Evolutionary conservation across 2,329 filamentous ascomycete species (phyloP).

Genomic region (Fusarium zealandicum): DNA sequence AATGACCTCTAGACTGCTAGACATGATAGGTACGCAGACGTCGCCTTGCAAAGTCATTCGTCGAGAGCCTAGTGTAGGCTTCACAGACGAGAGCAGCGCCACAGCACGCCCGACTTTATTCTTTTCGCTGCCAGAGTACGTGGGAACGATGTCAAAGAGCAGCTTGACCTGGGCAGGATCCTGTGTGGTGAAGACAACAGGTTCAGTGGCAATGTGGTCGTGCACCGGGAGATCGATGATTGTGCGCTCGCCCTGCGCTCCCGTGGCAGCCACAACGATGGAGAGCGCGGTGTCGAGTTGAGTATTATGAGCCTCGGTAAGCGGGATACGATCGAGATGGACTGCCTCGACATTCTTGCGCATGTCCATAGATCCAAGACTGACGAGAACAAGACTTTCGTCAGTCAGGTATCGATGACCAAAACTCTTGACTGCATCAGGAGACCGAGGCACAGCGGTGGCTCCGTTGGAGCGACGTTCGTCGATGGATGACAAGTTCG

Average conservation of each 20-base stretch:
- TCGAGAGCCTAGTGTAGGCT: slow-evolving; percentile 80
- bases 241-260: slow-evolving; percentile 84
- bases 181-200: slow-evolving; percentile 83
- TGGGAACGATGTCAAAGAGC: slow-evolving; percentile 93
- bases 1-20: slow-evolving; percentile 85
- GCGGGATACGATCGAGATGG: slow-evolving; percentile 84
- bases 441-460: slow-evolving; percentile 57
- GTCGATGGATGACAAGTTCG: slow-evolving; percentile 66
- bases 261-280: slow-evolving; percentile 84
- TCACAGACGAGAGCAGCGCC: slow-evolving; percentile 85
- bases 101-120: slow-evolving; percentile 89
- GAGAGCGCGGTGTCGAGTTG: slow-evolving; percentile 95
- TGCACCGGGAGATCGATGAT: slow-evolving; percentile 93
- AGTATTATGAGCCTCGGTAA: slow-evolving; percentile 87
- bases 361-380: slow-evolving; percentile 93
- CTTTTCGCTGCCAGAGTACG: slow-evolving; percentile 89
- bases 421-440: slow-evolving; percentile 91
- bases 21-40: slow-evolving; percentile 88
- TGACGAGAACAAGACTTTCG: slow-evolving; percentile 89
- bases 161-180: slow-evolving; percentile 85
- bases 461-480: slow-evolving; percentile 63
- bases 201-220: slow-evolving; percentile 92
- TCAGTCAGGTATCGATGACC: slow-evolving; percentile 93
- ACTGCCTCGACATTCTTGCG: slow-evolving; percentile 83
- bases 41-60: slow-evolving; percentile 94